Conservation (phyloP, 2,329 filamentous ascomycete species). For the Fusarium scirpi region DNA sequence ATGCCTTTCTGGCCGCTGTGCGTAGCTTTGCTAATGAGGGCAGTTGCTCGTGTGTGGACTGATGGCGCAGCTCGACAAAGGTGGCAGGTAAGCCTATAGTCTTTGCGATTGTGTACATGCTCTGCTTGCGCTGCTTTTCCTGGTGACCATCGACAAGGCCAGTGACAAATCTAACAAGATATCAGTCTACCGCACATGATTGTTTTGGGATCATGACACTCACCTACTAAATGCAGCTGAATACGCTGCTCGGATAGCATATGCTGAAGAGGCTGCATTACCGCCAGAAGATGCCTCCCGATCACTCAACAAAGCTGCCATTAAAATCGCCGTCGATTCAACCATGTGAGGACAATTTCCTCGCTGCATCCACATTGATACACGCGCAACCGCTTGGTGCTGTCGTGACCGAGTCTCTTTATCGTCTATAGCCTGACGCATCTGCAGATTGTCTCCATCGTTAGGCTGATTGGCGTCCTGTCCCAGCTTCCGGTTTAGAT, state of each 20-base stretch:
- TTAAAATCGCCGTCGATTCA: constrained; percentile 80
- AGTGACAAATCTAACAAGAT: constrained; percentile 75
- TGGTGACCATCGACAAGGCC: constrained; percentile 81
- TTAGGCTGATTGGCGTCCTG: not conserved
- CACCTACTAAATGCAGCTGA: constrained; percentile 80
- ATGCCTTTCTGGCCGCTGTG: constrained; percentile 74
- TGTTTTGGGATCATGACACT: constrained; percentile 46
- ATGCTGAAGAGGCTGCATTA: constrained; percentile 59
- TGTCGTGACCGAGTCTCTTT: constrained; percentile 49
- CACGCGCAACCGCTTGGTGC: constrained; percentile 66
- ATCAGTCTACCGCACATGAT: not conserved
- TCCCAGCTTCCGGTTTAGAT: constrained; percentile 3
- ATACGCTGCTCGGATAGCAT: constrained; percentile 77
- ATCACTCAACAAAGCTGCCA: constrained; percentile 76
- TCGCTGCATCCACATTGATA: constrained; percentile 77
- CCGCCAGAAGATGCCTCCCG: constrained; percentile 51
- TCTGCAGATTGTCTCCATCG: not conserved
- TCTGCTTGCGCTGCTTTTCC: constrained; percentile 73
- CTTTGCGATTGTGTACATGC: constrained; percentile 79
- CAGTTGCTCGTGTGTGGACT: constrained; percentile 89
- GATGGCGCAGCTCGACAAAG: constrained; percentile 90
- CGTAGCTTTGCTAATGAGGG: constrained; percentile 81
- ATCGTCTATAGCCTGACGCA: constrained; percentile 5
- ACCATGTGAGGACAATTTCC: constrained; percentile 82
- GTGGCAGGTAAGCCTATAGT: constrained; percentile 77